Conservation (phyloP, 129 eudicot genomes). For the Apium graveolens region DNA sequence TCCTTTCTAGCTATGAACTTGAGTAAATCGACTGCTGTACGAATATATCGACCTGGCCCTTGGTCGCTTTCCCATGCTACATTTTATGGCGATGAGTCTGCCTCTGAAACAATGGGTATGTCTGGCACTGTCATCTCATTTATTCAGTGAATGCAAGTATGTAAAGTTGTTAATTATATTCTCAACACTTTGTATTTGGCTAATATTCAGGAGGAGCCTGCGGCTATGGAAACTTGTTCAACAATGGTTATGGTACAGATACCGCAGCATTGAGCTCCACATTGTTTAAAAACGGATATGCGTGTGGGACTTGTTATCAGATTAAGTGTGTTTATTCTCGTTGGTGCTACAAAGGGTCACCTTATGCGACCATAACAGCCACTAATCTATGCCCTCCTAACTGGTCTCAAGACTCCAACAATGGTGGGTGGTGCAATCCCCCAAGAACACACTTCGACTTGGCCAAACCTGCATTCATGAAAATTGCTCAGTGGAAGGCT, state of each 20-base stretch:
- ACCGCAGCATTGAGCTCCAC: conserved; percentile 86
- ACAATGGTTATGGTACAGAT: conserved; percentile 60
- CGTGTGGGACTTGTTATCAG: conserved; percentile 79
- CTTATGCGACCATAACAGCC: conserved; percentile 52
- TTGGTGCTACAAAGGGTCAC: conserved; percentile 57
- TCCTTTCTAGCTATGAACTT: conserved; percentile 8
- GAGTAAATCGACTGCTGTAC: conserved; percentile 24
- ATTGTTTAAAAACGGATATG: conserved; percentile 65
- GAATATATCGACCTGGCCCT: conserved; percentile 31
- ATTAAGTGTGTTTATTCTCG: conserved; percentile 45
- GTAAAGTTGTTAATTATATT: background rate
- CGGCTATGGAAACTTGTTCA: conserved; percentile 72
- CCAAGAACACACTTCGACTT: conserved; percentile 86
- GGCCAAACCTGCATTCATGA: conserved; percentile 89
- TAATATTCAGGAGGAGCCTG: conserved; percentile 76
- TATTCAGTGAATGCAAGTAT: background rate
- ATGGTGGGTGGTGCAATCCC: conserved; percentile 98
- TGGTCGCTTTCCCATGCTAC: conserved; percentile 73
- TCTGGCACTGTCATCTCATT: background rate
- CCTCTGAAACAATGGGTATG: conserved; percentile 74
- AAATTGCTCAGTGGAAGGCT: conserved; percentile 73
- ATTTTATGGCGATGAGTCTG: conserved; percentile 75
- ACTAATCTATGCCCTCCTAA: conserved; percentile 94
- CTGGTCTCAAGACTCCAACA: conserved; percentile 46
- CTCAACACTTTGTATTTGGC: background rate